A percentile compares a stretch with the other conserved stretches of the same genome.
Evolutionary conservation across 192 early-diverging fungal genomes (phyloP).

Genomic region (Mortierella hygrophila): DNA sequence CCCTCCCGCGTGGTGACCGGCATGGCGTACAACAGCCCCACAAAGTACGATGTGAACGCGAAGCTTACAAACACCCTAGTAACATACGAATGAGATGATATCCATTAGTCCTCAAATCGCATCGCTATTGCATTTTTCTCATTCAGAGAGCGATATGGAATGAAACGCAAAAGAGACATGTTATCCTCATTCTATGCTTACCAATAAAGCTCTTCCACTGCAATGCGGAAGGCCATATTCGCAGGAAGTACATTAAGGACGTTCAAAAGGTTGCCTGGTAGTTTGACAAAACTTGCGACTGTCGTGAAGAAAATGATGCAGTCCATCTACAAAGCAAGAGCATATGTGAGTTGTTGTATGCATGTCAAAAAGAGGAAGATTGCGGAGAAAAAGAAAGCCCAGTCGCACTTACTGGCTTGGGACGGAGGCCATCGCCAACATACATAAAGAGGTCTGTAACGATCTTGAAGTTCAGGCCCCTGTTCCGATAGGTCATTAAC

Average conservation of each 20-base stretch:
- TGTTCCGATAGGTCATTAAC: constrained; percentile 35
- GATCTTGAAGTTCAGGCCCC: constrained; percentile 36
- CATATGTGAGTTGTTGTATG: neutral
- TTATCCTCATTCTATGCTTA: neutral
- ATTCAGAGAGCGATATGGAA: neutral
- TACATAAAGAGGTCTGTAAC: constrained; percentile 25
- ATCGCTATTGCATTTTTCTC: neutral
- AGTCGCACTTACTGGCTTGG: constrained; percentile 37
- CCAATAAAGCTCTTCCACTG: constrained; percentile 37
- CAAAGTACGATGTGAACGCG: constrained; percentile 31
- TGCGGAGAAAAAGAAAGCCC: neutral
- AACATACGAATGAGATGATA: neutral
- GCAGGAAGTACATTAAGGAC: constrained; percentile 29
- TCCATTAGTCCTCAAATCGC: neutral
- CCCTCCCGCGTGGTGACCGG: constrained; percentile 41
- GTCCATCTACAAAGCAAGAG: constrained; percentile 27
- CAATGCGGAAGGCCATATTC: constrained; percentile 22
- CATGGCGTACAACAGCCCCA: constrained; percentile 51
- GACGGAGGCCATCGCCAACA: constrained; percentile 40
- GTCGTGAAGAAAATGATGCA: constrained; percentile 40
- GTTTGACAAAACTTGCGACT: constrained; percentile 29
- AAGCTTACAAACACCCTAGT: constrained; percentile 26
- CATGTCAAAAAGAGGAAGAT: neutral
- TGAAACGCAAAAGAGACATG: neutral
- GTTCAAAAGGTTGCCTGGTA: constrained; percentile 23